Evolutionary conservation across 768 basidiomycete genomes (phyloP).

Genomic region (Russula brevipes): DNA sequence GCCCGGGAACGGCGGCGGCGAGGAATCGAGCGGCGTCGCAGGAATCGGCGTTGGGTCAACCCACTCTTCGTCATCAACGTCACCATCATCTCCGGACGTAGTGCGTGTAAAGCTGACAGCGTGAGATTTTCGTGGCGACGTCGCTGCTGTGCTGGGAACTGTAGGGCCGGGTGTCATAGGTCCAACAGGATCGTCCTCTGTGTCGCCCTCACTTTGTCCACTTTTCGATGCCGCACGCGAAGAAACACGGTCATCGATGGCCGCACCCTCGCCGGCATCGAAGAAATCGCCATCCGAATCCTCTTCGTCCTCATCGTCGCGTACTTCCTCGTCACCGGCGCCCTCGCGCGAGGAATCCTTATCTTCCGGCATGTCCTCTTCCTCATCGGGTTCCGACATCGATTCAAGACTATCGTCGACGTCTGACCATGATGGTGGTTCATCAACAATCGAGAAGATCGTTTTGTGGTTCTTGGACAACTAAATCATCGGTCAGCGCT

Average conservation of each 20-base stretch:
- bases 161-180: constrained; percentile 62
- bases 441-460: constrained; percentile 84
- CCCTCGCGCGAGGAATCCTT: constrained; percentile 27
- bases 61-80: constrained; percentile 51
- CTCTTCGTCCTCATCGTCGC: constrained; percentile 32
- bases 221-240: constrained; percentile 33
- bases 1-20: constrained; percentile 9
- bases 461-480: constrained; percentile 45
- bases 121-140: constrained; percentile 28
- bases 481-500: constrained; percentile 29
- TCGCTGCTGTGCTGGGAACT: constrained; percentile 27
- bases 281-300: constrained; percentile 47
- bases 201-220: constrained; percentile 53
- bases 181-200: constrained; percentile 66
- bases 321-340: constrained; percentile 26
- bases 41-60: constrained; percentile 57
- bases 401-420: constrained; percentile 75
- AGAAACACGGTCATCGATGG: constrained; percentile 42
- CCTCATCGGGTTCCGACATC: constrained; percentile 74
- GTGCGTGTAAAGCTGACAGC: constrained; percentile 34
- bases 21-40: constrained; percentile 19
- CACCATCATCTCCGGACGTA: constrained; percentile 36
- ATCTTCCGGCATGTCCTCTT: constrained; percentile 50
- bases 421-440: constrained; percentile 80
- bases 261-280: constrained; percentile 37